Evolutionary conservation across 2,329 filamentous ascomycete species (phyloP), one percentile per base, ranked within the genome.

Genomic region (Clonostachys byssicola): DNA sequence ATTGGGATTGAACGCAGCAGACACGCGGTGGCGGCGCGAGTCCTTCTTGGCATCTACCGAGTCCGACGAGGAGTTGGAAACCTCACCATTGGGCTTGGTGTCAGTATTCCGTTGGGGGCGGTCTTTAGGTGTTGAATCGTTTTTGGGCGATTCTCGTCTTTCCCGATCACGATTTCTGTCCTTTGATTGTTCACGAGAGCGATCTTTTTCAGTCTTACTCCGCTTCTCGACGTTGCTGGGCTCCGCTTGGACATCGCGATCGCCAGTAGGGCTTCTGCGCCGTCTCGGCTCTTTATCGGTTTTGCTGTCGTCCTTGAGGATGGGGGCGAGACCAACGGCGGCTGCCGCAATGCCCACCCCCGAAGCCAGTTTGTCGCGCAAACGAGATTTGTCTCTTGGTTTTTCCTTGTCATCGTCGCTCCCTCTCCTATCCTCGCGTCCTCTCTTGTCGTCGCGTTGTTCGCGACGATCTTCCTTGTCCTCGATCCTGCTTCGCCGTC

Each of bases 1-100:
- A 30, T 74, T 81, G 6, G 77, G 77, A 48, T 79, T 67, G 50
- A 82, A 82, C 2, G 64, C 65, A 40, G 62, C 60, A 1, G 73
- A 65, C 35, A 61, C 54, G 14, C 65, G 66, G 20, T 57, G 57
- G 7, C 69, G 67, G 40, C 74, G 68, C 16, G 64, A 62, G 9
- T 60, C 50, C 43, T 61, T 59, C 46, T 66, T 68, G n/a, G 56
- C 61, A 36, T 72, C 65, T 23, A 66, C 68, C 0, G 74, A 75
- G 47, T 66, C 62, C 5, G 74, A 60, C 52, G 67, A 46, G 49
- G 66, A 57, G 40, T 57, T 49, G 20, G 56, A 50, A n/a, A 56
- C 58, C 17, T 73, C 68, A 35, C 61, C 64, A 14, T 56, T 62
- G 17, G 64, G 65, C 40, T 60, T 65, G 12, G 61, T 58, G 40